These are phyloP conservation scores for Lolium rigidum DNA, from an alignment of 176 grass and related monocot species.

Conservation along the genomic window DNA sequence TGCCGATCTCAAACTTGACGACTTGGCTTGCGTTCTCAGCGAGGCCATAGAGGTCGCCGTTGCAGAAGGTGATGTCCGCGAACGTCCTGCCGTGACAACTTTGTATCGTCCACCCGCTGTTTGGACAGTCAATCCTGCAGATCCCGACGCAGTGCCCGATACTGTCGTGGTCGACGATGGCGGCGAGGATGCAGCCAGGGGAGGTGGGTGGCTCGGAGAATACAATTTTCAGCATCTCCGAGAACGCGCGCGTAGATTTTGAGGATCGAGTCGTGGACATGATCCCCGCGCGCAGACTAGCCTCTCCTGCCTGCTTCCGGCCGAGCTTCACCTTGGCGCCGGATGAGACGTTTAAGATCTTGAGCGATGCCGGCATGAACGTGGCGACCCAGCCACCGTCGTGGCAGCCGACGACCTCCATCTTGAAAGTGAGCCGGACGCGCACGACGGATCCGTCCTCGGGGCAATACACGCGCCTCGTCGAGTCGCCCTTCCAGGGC, in stretches of 20 bases:
- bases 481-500: neutral
- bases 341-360: neutral
- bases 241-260: neutral
- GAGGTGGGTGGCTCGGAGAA: neutral
- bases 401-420: neutral
- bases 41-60: neutral
- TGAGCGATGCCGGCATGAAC: neutral
- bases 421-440: neutral
- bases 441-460: neutral
- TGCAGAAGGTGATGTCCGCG: neutral
- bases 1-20: neutral
- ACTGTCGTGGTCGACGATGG: neutral
- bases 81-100: neutral
- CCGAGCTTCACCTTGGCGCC: neutral
- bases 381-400: slow-evolving; percentile 18
- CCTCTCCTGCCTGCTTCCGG: neutral
- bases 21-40: neutral
- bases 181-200: neutral
- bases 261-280: neutral
- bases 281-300: neutral
- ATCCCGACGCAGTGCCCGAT: neutral
- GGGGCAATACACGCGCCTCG: neutral
- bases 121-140: neutral
- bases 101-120: neutral
- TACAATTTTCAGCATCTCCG: neutral